Conservation (phyloP, 495 filamentous ascomycete species). For the Amniculicola lignicola region DNA sequence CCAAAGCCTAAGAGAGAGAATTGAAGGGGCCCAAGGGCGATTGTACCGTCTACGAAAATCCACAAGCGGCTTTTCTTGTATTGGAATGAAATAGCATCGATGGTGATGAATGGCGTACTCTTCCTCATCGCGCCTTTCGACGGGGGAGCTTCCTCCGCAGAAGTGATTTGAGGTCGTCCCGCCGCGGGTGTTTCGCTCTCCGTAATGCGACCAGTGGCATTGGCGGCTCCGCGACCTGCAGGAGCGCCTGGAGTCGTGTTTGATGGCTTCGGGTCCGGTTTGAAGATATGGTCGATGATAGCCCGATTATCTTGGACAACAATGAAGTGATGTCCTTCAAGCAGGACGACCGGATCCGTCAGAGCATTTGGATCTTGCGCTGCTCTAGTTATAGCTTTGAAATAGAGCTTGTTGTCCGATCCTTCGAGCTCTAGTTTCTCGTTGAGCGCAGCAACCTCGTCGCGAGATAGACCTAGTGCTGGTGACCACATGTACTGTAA, state of each 20-base stretch:
- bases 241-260: not conserved
- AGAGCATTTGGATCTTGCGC: too few relatives aligned
- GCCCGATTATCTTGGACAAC: not conserved
- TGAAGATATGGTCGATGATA: slow-evolving; percentile 2
- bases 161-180: too few relatives aligned
- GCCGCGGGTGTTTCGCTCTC: not conserved
- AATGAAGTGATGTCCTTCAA: slow-evolving; percentile 4
- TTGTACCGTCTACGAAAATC: not conserved
- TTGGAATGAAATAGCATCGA: not conserved
- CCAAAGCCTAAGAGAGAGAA: not conserved
- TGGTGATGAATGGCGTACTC: not conserved
- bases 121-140: not conserved
- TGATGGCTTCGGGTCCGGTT: not conserved
- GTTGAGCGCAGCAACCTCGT: too few relatives aligned
- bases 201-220: not conserved
- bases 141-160: not conserved
- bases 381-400: too few relatives aligned
- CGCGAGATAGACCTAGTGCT: too few relatives aligned
- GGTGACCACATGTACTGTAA: too few relatives aligned
- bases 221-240: not conserved
- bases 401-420: too few relatives aligned
- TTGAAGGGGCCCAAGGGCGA: not conserved
- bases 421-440: too few relatives aligned
- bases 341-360: too few relatives aligned
- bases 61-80: not conserved